Evolutionary conservation across 2,329 filamentous ascomycete genomes (phyloP).

Genomic region (Capronia epimyces): DNA sequence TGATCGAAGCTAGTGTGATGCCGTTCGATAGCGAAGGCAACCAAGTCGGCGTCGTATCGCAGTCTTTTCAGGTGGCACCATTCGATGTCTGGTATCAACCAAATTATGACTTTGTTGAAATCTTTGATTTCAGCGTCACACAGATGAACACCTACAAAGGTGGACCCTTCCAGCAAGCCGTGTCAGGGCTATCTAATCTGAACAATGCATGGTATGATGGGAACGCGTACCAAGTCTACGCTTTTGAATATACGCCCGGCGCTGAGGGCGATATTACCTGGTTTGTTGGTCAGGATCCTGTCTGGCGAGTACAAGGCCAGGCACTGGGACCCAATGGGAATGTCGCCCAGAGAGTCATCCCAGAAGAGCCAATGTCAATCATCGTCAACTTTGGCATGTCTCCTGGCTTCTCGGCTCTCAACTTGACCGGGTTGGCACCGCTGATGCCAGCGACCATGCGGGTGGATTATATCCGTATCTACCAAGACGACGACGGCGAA

Average conservation of each 20-base stretch:
- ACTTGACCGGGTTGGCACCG: conserved; percentile 51
- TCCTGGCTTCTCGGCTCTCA: conserved; percentile 57
- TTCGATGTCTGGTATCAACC: conserved; percentile 67
- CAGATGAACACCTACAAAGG: conserved; percentile 57
- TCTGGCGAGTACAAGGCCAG: conserved; percentile 57
- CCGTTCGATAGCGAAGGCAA: conserved; percentile 47
- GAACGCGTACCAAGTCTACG: conserved; percentile 57
- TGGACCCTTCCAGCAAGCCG: conserved; percentile 57
- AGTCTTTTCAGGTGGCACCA: conserved; percentile 62
- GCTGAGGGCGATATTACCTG: conserved; percentile 58
- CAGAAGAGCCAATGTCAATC: conserved; percentile 62
- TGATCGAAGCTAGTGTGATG: conserved; percentile 60
- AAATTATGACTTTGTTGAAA: conserved; percentile 58
- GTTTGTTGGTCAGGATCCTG: conserved; percentile 59
- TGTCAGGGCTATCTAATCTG: conserved; percentile 56
- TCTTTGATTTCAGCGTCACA: conserved; percentile 57
- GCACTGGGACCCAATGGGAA: conserved; percentile 65
- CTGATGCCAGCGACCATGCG: conserved; percentile 61
- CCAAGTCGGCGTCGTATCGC: conserved; percentile 58
- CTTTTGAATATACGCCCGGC: conserved; percentile 60
- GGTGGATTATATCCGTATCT: conserved; percentile 66
- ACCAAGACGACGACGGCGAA: conserved; percentile 56
- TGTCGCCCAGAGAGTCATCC: conserved; percentile 59
- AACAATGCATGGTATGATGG: conserved; percentile 65
- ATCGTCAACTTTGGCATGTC: conserved; percentile 68